Percentiles rank a stretch among this genome's conserved stretches.
Conservation (phyloP, 305 asterid species). For the Fraxinus latifolia region DNA sequence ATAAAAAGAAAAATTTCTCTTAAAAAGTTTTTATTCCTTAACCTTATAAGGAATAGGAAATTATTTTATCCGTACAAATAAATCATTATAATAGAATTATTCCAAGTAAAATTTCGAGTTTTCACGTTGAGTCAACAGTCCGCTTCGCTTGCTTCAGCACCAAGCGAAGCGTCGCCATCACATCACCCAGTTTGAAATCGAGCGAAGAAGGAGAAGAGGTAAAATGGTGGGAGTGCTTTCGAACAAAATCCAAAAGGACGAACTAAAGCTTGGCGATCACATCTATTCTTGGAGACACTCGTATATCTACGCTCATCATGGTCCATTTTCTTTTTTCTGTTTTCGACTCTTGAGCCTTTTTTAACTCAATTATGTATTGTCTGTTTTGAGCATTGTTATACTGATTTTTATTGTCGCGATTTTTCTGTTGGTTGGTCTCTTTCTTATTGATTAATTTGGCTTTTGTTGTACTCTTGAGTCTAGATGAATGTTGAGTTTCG, state of each 20-base stretch:
- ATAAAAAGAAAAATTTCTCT: neutral
- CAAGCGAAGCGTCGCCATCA: neutral
- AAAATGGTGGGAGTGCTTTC: conserved; percentile 59
- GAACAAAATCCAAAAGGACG: conserved; percentile 51
- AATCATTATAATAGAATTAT: too few species aligned
- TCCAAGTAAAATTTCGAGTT: neutral
- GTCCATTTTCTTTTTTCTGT: conserved; percentile 23
- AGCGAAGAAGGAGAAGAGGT: neutral
- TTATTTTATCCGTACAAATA: too few species aligned
- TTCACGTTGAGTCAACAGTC: neutral
- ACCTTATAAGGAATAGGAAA: neutral
- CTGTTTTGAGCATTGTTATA: neutral
- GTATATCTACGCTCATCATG: conserved; percentile 84
- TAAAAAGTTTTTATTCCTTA: neutral
- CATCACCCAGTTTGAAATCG: neutral
- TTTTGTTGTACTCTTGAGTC: neutral
- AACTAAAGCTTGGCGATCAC: conserved; percentile 74
- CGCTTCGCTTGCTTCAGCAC: neutral
- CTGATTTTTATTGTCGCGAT: neutral
- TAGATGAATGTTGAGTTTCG: neutral
- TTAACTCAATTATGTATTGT: neutral
- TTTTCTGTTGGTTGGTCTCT: neutral
- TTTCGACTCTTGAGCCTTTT: neutral
- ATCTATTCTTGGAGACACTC: conserved; percentile 82
- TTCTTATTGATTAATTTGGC: conserved; percentile 8